Conservation (phyloP, 2,329 filamentous ascomycete species). For the Neofusicoccum sp. region DNA sequence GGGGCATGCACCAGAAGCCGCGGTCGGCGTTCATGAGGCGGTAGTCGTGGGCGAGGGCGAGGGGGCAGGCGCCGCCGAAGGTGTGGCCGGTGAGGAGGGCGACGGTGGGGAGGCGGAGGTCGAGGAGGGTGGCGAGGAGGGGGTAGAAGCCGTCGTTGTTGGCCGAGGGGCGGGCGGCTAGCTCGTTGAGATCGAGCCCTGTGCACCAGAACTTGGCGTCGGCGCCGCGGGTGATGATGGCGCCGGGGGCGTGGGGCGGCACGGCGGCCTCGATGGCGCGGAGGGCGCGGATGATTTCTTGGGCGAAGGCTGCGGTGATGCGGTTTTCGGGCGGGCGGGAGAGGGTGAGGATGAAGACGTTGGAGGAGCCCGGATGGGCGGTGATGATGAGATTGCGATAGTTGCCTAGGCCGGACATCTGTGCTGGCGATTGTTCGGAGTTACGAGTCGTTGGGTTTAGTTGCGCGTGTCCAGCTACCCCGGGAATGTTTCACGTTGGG, state of each 20-base stretch:
- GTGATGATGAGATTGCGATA: slow-evolving; percentile 5
- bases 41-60: slow-evolving; percentile 50
- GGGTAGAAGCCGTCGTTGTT: slow-evolving; percentile 60
- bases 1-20: slow-evolving; percentile 43
- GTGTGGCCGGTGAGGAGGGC: slow-evolving; percentile 50
- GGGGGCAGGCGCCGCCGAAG: slow-evolving; percentile 50
- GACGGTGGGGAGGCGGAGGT: slow-evolving; percentile 51
- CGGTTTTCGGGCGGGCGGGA: slow-evolving; percentile 56
- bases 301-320: slow-evolving; percentile 50
- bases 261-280: slow-evolving; percentile 48
- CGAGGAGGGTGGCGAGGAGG: slow-evolving; percentile 48
- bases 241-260: background rate
- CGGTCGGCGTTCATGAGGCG: slow-evolving; percentile 39
- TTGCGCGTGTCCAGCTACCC: background rate
- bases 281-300: slow-evolving; percentile 54
- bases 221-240: slow-evolving; percentile 50
- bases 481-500: too few species aligned
- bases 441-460: background rate
- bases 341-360: slow-evolving; percentile 55
- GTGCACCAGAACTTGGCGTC: slow-evolving; percentile 43
- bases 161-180: slow-evolving; percentile 51
- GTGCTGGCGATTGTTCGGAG: background rate
- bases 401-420: background rate
- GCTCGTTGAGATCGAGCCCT: slow-evolving; percentile 49
- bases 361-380: background rate